These are phyloP conservation scores for Gastrolobium villosum DNA, from an alignment of 306 rosid genomes.

Conservation along the genomic window DNA sequence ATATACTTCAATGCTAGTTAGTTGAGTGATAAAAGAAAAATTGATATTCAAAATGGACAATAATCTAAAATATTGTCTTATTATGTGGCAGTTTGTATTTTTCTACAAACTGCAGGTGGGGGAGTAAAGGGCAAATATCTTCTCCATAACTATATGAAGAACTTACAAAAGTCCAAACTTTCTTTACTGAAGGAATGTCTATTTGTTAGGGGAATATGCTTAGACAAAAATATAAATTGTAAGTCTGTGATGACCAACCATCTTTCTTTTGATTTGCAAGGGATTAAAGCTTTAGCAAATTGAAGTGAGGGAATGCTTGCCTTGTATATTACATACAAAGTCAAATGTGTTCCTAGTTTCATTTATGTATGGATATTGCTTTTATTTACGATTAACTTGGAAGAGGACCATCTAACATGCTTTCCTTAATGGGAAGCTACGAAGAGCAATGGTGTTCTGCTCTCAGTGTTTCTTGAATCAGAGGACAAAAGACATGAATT, in stretches of 20 bases:
- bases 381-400: background rate
- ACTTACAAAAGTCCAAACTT: background rate
- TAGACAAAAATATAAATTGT: background rate
- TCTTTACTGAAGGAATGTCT: background rate
- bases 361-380: background rate
- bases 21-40: conserved; percentile 1
- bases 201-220: background rate
- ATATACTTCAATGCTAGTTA: conserved; percentile 14
- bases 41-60: conserved; percentile 9
- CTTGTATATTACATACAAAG: background rate
- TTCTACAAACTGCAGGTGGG: background rate
- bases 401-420: background rate
- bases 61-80: conserved; percentile 8
- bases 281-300: background rate
- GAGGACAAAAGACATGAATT: background rate
- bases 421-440: background rate
- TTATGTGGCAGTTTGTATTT: conserved; percentile 4
- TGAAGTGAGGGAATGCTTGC: background rate
- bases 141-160: background rate
- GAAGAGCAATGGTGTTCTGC: background rate
- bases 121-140: background rate
- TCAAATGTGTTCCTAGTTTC: background rate
- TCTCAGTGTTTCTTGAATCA: background rate
- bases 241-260: background rate
- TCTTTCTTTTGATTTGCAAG: background rate